Percentiles rank a stretch among this genome's conserved stretches.
Evolutionary conservation across 768 basidiomycete species (phyloP).

Genomic region (Suillus decipiens): DNA sequence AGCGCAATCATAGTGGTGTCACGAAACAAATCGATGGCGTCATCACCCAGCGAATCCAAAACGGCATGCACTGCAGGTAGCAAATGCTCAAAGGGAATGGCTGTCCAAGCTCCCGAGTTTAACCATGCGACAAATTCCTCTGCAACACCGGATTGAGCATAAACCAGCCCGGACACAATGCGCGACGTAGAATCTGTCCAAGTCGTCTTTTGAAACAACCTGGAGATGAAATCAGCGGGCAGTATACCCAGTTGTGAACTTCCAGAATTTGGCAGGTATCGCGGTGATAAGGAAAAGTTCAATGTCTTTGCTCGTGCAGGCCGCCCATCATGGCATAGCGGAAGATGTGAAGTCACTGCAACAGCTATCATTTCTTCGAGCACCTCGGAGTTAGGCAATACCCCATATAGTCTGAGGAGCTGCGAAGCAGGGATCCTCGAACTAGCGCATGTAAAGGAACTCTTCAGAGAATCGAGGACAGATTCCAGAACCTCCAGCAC

Average conservation of each 20-base stretch:
- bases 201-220: slow-evolving; percentile 40
- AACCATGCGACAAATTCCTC: slow-evolving; percentile 38
- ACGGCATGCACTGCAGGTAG: slow-evolving; percentile 46
- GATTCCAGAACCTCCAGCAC: slow-evolving; percentile 41
- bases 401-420: slow-evolving; percentile 39
- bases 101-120: slow-evolving; percentile 26
- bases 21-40: slow-evolving; percentile 20
- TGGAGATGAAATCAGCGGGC: slow-evolving; percentile 28
- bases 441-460: slow-evolving; percentile 4
- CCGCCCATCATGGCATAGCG: slow-evolving; percentile 29
- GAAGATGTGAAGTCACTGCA: slow-evolving; percentile 38
- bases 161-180: slow-evolving; percentile 47
- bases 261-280: neutral
- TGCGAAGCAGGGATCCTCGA: slow-evolving; percentile 32
- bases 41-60: slow-evolving; percentile 40
- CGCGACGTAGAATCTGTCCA: slow-evolving; percentile 49
- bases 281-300: slow-evolving; percentile 9
- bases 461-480: slow-evolving; percentile 33
- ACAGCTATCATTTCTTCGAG: slow-evolving; percentile 52
- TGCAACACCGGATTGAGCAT: slow-evolving; percentile 21
- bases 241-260: slow-evolving; percentile 12
- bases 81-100: slow-evolving; percentile 28
- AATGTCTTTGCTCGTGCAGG: slow-evolving; percentile 12
- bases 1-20: slow-evolving; percentile 23
- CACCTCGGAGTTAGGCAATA: slow-evolving; percentile 36